Evolutionary conservation across 768 basidiomycete genomes (phyloP).

Genomic region (Lactarius hengduanensis): DNA sequence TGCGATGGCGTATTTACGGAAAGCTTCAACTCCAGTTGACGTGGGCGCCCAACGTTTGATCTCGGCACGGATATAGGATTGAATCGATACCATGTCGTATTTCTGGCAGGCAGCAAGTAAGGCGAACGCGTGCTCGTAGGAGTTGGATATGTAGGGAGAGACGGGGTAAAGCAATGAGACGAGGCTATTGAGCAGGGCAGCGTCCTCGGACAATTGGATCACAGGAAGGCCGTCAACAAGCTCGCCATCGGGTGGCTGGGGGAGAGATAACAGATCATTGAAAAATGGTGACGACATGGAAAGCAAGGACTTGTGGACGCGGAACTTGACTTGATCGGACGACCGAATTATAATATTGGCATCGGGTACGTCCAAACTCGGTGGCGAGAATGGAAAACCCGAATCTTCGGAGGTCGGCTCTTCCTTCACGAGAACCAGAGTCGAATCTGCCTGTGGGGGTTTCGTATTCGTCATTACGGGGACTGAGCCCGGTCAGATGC

Average conservation of each 20-base stretch:
- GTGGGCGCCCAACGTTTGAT: background rate
- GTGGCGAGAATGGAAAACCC: background rate
- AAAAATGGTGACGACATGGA: slow-evolving; percentile 1
- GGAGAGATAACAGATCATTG: background rate
- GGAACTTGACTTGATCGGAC: slow-evolving; percentile 34
- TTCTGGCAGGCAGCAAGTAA: slow-evolving; percentile 23
- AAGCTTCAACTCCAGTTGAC: background rate
- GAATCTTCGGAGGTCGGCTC: background rate
- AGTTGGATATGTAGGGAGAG: background rate
- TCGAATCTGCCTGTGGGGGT: background rate
- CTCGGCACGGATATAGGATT: background rate
- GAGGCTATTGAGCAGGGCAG: slow-evolving; percentile 13
- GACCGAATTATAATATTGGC: slow-evolving; percentile 32
- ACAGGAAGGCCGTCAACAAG: slow-evolving; percentile 18
- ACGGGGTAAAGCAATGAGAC: slow-evolving; percentile 6
- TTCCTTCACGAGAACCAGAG: background rate
- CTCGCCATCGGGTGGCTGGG: background rate
- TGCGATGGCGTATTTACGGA: background rate
- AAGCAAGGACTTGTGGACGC: slow-evolving; percentile 34
- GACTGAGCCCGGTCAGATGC: background rate
- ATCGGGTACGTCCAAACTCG: background rate
- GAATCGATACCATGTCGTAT: background rate
- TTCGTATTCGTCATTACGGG: background rate
- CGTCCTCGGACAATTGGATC: slow-evolving; percentile 17
- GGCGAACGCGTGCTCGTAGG: background rate